A percentile compares a stretch with the other conserved stretches of the same genome.
phyloP scores from a whole-genome alignment of 345 rosid genomes.

The Physaria fendleri region DNA sequence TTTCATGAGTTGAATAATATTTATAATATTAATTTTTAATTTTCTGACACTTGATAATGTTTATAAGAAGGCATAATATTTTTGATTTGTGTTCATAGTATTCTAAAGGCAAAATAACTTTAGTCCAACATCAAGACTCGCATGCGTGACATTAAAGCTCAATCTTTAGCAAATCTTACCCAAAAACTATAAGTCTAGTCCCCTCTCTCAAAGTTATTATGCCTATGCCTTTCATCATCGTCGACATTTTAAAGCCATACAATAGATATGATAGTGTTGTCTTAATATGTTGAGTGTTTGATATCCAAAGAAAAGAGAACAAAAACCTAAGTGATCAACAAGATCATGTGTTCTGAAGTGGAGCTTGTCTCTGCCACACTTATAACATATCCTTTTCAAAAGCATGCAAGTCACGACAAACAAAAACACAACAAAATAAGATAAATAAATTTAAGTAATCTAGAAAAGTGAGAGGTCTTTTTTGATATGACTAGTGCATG shows the following conservation, averaged over 20 bases:
- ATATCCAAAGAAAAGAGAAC: conserved; percentile 34
- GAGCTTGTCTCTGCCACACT: conserved; percentile 22
- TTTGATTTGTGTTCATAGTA: neutral
- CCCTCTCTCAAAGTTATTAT: neutral
- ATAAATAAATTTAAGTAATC: neutral
- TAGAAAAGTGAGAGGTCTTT: conserved; percentile 15
- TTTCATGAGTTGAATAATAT: neutral
- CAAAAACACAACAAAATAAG: neutral
- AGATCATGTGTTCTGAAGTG: conserved; percentile 30
- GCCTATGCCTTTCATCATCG: conserved; percentile 6
- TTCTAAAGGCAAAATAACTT: neutral
- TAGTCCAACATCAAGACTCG: neutral
- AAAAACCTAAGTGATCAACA: conserved; percentile 27
- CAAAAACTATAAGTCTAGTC: neutral
- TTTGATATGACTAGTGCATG: conserved; percentile 22
- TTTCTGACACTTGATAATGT: neutral
- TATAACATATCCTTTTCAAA: neutral
- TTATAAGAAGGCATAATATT: neutral
- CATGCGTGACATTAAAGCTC: neutral
- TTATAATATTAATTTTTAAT: neutral
- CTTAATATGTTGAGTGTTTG: conserved; percentile 11
- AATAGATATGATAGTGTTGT: conserved; percentile 2
- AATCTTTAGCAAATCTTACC: neutral
- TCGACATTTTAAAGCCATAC: neutral
- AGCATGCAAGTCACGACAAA: conserved; percentile 32